phyloP scores from a whole-genome alignment of 805 yeast species.

The Yamadazyma insecticola region DNA sequence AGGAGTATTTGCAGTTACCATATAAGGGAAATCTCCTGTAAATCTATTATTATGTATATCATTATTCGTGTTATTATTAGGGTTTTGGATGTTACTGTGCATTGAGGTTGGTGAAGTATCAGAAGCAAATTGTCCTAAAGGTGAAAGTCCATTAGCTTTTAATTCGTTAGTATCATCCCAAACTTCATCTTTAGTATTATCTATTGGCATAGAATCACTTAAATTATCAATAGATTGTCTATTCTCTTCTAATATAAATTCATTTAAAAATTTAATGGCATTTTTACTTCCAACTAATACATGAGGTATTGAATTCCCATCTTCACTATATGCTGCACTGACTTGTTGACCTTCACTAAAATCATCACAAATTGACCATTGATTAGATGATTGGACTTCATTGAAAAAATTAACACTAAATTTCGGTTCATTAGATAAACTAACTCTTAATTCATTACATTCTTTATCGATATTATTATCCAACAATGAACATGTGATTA shows the following conservation, averaged over 20 bases:
- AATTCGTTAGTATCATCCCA: conserved; percentile 9
- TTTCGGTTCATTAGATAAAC: conserved; percentile 59
- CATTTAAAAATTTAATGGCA: conserved; percentile 49
- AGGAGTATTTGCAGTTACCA: conserved; percentile 18
- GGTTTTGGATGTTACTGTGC: no score
- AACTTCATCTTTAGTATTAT: conserved; percentile 9
- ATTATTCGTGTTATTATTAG: conserved; percentile 4
- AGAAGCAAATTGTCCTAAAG: conserved; percentile 15
- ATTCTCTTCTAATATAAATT: conserved; percentile 45
- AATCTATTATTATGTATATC: conserved; percentile 3
- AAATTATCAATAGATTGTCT: no score
- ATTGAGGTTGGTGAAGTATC: conserved; percentile 17
- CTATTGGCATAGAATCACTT: no score
- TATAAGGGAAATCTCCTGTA: conserved; percentile 10
- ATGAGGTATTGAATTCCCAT: conserved; percentile 62
- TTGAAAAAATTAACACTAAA: conserved; percentile 73
- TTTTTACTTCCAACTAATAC: conserved; percentile 54
- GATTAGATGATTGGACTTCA: conserved; percentile 51
- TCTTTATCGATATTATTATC: conserved; percentile 41
- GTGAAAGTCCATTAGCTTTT: conserved; percentile 13
- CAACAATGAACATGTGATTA: conserved; percentile 53
- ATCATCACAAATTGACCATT: conserved; percentile 81
- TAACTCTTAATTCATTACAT: conserved; percentile 44
- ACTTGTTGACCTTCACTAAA: conserved; percentile 83
- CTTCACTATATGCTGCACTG: conserved; percentile 54